Evolutionary conservation across 1,139 yeast genomes (phyloP).

Genomic region (Suzukiozyma palmioleophila): DNA sequence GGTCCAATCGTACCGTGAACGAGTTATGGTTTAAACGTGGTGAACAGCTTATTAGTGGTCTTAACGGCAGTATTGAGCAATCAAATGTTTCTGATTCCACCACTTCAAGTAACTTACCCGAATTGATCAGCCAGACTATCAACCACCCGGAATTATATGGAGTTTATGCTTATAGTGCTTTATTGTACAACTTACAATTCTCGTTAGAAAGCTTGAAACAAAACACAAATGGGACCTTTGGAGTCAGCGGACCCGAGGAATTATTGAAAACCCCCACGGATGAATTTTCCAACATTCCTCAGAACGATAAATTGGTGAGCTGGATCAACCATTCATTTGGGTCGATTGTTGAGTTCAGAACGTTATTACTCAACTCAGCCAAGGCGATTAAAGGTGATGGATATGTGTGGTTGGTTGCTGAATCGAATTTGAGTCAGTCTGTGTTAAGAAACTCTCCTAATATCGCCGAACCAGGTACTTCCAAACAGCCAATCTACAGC

Average conservation of each 20-base stretch:
- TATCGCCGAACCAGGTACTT: constrained; percentile 14
- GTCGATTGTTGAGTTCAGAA: constrained; percentile 61
- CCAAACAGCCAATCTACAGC: constrained; percentile 31
- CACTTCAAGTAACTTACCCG: constrained; percentile 27
- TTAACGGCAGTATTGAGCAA: constrained; percentile 39
- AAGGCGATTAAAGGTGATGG: constrained; percentile 71
- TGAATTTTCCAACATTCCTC: constrained; percentile 33
- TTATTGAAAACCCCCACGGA: constrained; percentile 43
- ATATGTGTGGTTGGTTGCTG: constrained; percentile 68
- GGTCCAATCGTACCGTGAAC: constrained; percentile 46
- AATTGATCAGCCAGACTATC: constrained; percentile 37
- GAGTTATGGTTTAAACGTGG: constrained; percentile 62
- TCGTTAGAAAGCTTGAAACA: constrained; percentile 50
- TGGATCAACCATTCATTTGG: constrained; percentile 61
- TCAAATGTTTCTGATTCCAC: constrained; percentile 6
- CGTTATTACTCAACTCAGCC: constrained; percentile 58
- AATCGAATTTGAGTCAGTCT: constrained; percentile 35
- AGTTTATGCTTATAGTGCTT: constrained; percentile 55
- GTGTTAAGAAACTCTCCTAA: constrained; percentile 17
- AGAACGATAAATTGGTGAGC: constrained; percentile 30
- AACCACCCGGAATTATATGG: constrained; percentile 44
- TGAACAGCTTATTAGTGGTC: constrained; percentile 38
- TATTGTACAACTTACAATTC: constrained; percentile 56
- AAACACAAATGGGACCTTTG: constrained; percentile 12
- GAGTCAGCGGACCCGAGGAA: constrained; percentile 21